Percentiles rank a stretch among this genome's conserved stretches.
phyloP scores from a whole-genome alignment of 805 yeast genomes.

The Clavispora phyllophila region DNA sequence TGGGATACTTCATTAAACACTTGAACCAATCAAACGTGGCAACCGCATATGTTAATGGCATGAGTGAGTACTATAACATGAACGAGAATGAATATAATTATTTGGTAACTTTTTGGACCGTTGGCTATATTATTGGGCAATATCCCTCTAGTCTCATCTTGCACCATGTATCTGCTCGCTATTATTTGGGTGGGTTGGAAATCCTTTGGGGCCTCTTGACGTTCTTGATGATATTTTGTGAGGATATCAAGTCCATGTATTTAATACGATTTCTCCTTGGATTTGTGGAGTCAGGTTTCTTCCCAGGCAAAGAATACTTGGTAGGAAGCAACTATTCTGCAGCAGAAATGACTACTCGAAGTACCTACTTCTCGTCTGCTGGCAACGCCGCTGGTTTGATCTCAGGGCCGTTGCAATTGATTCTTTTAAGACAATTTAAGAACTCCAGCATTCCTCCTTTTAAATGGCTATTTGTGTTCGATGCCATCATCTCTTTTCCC shows the following conservation, averaged over 20 bases:
- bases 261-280: conserved; percentile 27
- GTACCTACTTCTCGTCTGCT: conserved; percentile 28
- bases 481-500: conserved; percentile 30
- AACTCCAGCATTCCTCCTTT: conserved; percentile 22
- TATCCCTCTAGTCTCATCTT: conserved; percentile 22
- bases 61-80: conserved; percentile 15
- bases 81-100: conserved; percentile 15
- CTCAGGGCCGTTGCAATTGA: conserved; percentile 31
- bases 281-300: conserved; percentile 43
- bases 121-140: conserved; percentile 14
- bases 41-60: conserved; percentile 16
- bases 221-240: conserved; percentile 20
- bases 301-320: conserved; percentile 57
- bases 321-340: conserved; percentile 28
- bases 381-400: conserved; percentile 24
- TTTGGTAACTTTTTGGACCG: conserved; percentile 12
- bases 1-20: conserved; percentile 16
- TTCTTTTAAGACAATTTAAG: conserved; percentile 20
- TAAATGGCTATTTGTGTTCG: conserved; percentile 33
- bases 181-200: conserved; percentile 41
- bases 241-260: conserved; percentile 10
- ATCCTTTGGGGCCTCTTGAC: conserved; percentile 38
- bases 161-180: conserved; percentile 39
- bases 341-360: conserved; percentile 24
- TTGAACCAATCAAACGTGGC: conserved; percentile 15